phyloP scores from a whole-genome alignment of 192 early-diverging fungal genomes.

The Coemansia sp. region DNA sequence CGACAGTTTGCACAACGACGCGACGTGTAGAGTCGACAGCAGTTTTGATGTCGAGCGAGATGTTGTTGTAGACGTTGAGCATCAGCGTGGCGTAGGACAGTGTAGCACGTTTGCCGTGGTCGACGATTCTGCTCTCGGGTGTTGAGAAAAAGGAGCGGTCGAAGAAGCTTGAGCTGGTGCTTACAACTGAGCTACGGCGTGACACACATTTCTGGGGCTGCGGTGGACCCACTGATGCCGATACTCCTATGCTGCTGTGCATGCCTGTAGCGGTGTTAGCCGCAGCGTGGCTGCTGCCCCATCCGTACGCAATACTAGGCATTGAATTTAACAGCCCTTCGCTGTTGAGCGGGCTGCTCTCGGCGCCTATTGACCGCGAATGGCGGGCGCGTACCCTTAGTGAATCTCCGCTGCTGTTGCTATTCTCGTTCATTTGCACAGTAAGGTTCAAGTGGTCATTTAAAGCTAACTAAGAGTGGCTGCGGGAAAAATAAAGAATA shows the following conservation, averaged over 20 bases:
- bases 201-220: conserved; percentile 29
- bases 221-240: neutral
- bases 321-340: neutral
- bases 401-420: neutral
- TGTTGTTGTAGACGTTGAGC: conserved; percentile 55
- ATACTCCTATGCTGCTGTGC: conserved; percentile 9
- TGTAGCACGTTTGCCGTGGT: conserved; percentile 39
- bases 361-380: conserved; percentile 12
- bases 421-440: neutral
- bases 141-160: conserved; percentile 54
- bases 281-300: conserved; percentile 8
- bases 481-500: neutral
- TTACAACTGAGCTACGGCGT: conserved; percentile 51
- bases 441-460: neutral
- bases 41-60: conserved; percentile 40
- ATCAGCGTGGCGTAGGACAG: conserved; percentile 50
- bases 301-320: neutral
- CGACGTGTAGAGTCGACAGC: conserved; percentile 40
- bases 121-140: conserved; percentile 44
- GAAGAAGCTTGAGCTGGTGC: conserved; percentile 53
- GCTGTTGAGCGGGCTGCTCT: neutral
- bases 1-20: conserved; percentile 42
- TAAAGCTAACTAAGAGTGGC: no score
- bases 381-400: neutral
- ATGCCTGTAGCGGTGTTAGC: neutral